phyloP scores from a whole-genome alignment of 176 grass and related monocot genomes.

The Zea mays region DNA sequence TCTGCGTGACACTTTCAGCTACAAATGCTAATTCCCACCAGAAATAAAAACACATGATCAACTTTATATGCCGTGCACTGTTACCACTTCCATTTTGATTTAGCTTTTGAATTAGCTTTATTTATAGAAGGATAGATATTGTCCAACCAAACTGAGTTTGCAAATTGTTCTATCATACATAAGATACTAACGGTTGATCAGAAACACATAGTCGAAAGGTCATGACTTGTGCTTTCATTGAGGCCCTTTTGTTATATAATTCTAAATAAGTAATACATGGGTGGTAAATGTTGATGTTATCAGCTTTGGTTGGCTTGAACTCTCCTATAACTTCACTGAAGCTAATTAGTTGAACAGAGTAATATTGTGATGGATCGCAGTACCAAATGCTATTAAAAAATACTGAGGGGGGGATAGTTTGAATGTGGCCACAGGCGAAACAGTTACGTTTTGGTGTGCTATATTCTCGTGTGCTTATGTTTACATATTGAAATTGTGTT shows the following conservation, averaged over 20 bases:
- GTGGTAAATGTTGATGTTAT: not conserved
- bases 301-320: not conserved
- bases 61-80: not conserved
- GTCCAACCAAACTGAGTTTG: not conserved
- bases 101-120: conserved; percentile 3
- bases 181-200: not conserved
- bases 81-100: not conserved
- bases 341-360: not conserved
- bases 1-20: not conserved
- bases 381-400: not conserved
- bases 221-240: not conserved
- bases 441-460: not conserved
- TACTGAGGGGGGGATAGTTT: not conserved
- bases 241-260: not conserved
- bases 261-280: not conserved
- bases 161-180: not conserved
- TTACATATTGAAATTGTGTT: not conserved
- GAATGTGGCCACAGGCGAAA: not conserved
- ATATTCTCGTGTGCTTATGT: not conserved
- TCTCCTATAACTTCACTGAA: not conserved
- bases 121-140: conserved; percentile 1
- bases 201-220: not conserved
- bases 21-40: not conserved
- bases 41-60: not conserved
- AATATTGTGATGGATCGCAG: not conserved